Conservation (phyloP, 805 yeast species). For the Yamadazyma tumulicola region DNA sequence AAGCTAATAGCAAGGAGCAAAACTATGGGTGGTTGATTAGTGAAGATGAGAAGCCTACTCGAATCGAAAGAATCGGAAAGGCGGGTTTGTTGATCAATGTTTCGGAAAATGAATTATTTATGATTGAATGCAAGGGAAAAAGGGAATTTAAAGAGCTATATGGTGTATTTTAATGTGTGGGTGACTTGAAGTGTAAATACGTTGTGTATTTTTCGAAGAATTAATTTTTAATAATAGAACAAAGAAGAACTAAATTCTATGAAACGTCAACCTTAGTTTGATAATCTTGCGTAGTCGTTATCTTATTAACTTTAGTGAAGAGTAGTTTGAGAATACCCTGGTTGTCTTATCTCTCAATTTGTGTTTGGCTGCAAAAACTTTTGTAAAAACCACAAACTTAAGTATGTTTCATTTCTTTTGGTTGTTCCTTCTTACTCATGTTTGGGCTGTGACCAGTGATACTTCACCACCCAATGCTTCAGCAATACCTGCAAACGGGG, state of each 20-base stretch:
- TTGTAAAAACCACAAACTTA: constrained; percentile 1
- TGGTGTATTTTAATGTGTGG: constrained; percentile 13
- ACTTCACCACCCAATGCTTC: too few relatives aligned
- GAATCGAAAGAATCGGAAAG: constrained; percentile 38
- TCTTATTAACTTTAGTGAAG: too few relatives aligned
- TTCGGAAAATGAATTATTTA: constrained; percentile 27
- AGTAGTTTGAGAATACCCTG: too few relatives aligned
- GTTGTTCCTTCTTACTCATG: not conserved
- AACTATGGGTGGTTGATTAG: constrained; percentile 28
- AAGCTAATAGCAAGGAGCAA: constrained; percentile 11
- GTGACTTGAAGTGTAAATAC: constrained; percentile 3
- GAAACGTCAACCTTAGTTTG: too few relatives aligned
- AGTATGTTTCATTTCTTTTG: not conserved
- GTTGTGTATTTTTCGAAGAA: not conserved
- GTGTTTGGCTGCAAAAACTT: constrained; percentile 5
- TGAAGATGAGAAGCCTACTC: constrained; percentile 24
- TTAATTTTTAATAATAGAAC: not conserved
- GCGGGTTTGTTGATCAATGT: constrained; percentile 39
- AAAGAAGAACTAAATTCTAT: too few relatives aligned
- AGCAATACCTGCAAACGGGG: not conserved
- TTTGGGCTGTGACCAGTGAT: not conserved
- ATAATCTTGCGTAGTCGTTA: too few relatives aligned
- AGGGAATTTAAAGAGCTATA: constrained; percentile 29
- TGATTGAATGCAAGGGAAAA: constrained; percentile 45
- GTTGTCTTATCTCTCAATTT: too few relatives aligned